These are phyloP conservation scores for Kwoniella dejecticola DNA, from an alignment of 768 basidiomycete species.

Conservation along the genomic window DNA sequence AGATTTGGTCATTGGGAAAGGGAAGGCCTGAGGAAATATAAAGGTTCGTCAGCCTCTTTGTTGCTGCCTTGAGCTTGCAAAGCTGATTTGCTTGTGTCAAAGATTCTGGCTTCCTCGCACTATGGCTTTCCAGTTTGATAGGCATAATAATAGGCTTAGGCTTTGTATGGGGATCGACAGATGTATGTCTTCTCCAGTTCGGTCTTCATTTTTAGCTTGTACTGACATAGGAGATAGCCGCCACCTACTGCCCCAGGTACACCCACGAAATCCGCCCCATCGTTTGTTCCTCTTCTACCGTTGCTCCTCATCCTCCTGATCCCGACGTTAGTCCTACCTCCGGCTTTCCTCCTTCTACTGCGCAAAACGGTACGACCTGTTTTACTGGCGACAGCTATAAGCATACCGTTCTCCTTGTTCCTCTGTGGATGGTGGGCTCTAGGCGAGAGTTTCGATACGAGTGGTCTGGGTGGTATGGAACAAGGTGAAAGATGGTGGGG, in stretches of 20 bases:
- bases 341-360: conserved; percentile 60
- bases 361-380: conserved; percentile 81
- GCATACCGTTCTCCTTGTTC: conserved; percentile 52
- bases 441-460: conserved; percentile 50
- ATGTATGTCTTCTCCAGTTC: conserved; percentile 28
- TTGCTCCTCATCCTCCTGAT: conserved; percentile 47
- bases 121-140: conserved; percentile 50
- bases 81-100: neutral
- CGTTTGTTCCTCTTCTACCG: conserved; percentile 47
- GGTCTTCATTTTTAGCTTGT: neutral
- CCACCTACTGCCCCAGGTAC: conserved; percentile 29
- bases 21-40: conserved; percentile 48
- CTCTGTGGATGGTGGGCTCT: conserved; percentile 53
- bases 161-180: conserved; percentile 55
- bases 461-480: conserved; percentile 34
- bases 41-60: conserved; percentile 34
- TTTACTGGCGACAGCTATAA: conserved; percentile 61
- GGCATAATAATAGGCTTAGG: conserved; percentile 45
- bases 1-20: conserved; percentile 48
- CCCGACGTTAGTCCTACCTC: conserved; percentile 43
- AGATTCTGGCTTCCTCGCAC: conserved; percentile 51
- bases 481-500: conserved; percentile 50
- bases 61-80: neutral
- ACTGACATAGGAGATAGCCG: conserved; percentile 25
- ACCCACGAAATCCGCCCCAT: conserved; percentile 40